Evolutionary conservation across 164 flowering plant genomes (phyloP), one percentile per base, ranked within the genome.

Genomic region (Chloranthus sessilifolius): DNA sequence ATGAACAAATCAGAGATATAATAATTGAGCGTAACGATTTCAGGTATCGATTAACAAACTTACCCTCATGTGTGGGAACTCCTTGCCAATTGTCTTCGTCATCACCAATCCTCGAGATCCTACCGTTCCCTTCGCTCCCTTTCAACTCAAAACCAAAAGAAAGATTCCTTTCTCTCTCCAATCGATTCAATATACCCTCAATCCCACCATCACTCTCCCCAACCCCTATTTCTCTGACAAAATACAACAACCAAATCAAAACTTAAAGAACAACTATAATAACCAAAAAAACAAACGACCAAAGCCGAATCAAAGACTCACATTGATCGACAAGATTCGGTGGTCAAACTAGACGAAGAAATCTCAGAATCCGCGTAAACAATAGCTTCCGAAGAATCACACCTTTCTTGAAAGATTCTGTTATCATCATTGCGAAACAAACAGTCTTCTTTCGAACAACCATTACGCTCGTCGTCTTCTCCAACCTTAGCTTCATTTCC

Each of bases 161-260:
- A 16, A 59, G 47, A 55, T 56, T 74, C 60, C 92, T 67, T 28
- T 84, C 75, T 66, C 73, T 81, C 74, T 86, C 83, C 61, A 90
- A 56, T 41, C 95, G 70, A 56, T 50, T 74, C 74, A 90, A 58
- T 24, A 90, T 90, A 36, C 91, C 95, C 58, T 80, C 81, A 48
- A 86, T 66, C 27, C 97, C 95, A 19, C 65, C 33, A 20, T 71
- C 78, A 27, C 70, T 68, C 53, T 58, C 72, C 29, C 61, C n/a
- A 19, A 10, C 55, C 28, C 27, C 66, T 20, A 29, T 45, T 61
- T 68, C 77, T 48, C 95, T 83, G 59, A 16, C 9, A 22, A 46
- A 42, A 44, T 15, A 17, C 30, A 68, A 56, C 17, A 20, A 29
- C 47, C 24, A 19, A 29, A 44, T 3, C 7, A 16, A 9, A n/a